These are phyloP conservation scores for Leucosporidium scottii DNA, from an alignment of 768 basidiomycete species.

Conservation along the genomic window DNA sequence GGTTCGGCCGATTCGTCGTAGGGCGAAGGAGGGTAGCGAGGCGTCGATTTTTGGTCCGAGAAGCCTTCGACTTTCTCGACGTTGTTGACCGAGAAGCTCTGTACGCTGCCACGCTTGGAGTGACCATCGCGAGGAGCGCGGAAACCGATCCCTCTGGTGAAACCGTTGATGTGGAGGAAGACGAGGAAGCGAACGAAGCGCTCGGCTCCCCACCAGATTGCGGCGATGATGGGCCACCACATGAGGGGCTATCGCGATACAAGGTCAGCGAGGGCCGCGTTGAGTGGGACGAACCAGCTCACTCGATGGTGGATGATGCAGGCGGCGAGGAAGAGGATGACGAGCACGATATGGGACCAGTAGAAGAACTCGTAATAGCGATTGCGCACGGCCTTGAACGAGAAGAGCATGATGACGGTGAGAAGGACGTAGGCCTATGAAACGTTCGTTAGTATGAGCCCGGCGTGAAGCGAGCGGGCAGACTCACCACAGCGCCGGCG, in stretches of 20 bases:
- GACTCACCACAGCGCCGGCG: slow-evolving; percentile 51
- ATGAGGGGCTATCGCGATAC: slow-evolving; percentile 13
- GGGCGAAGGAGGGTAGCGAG: slow-evolving; percentile 11
- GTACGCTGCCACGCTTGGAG: background rate
- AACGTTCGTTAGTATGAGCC: too few species aligned
- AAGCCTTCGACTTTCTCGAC: slow-evolving; percentile 15
- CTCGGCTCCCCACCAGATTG: slow-evolving; percentile 59
- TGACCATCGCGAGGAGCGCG: background rate
- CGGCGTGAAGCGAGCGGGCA: background rate
- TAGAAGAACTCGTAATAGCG: slow-evolving; percentile 62
- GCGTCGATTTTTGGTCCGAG: slow-evolving; percentile 1
- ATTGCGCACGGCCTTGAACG: slow-evolving; percentile 51
- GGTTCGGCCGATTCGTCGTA: background rate
- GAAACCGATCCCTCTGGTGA: slow-evolving; percentile 38
- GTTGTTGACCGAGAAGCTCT: slow-evolving; percentile 8
- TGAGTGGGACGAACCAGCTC: slow-evolving; percentile 15
- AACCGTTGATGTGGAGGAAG: slow-evolving; percentile 55
- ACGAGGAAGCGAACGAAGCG: slow-evolving; percentile 53
- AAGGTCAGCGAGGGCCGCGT: too few species aligned
- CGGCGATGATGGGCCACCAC: slow-evolving; percentile 63
- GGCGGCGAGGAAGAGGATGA: slow-evolving; percentile 56
- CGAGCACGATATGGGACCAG: slow-evolving; percentile 56
- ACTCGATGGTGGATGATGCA: slow-evolving; percentile 58
- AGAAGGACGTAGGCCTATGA: slow-evolving; percentile 57
- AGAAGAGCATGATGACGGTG: slow-evolving; percentile 52